These are phyloP conservation scores for Picochlorum sp. DNA, from an alignment of 139 green algal genomes.

Conservation along the genomic window DNA sequence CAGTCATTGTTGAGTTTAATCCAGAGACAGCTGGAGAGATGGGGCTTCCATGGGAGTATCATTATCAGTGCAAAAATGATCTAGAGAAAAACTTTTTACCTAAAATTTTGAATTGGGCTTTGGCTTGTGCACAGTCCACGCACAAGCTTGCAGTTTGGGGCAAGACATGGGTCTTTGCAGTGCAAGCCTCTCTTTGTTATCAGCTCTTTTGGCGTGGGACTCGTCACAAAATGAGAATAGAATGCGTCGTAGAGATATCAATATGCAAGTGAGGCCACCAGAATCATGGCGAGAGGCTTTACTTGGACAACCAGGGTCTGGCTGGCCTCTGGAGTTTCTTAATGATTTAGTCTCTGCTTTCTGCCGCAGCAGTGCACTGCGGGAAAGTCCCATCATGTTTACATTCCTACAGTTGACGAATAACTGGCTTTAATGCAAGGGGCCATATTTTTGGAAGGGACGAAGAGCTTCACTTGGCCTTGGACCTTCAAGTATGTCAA, in stretches of 20 bases:
- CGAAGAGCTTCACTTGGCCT: too few relatives aligned
- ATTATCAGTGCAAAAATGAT: constrained; percentile 55
- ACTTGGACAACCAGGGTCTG: neutral
- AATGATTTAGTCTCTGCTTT: too few relatives aligned
- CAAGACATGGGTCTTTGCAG: constrained; percentile 42
- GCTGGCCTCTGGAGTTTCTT: too few relatives aligned
- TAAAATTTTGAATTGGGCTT: constrained; percentile 50
- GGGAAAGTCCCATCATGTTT: too few relatives aligned
- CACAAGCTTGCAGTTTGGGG: constrained; percentile 16
- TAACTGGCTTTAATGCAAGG: too few relatives aligned
- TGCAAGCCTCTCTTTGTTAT: constrained; percentile 58
- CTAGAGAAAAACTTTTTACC: constrained; percentile 59
- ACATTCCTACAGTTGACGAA: too few relatives aligned
- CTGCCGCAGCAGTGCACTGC: too few relatives aligned
- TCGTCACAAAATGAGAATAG: neutral
- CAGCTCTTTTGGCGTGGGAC: constrained; percentile 61
- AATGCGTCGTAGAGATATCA: neutral
- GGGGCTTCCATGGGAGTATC: constrained; percentile 68
- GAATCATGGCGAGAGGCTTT: neutral
- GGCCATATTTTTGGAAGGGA: too few relatives aligned
- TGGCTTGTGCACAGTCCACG: constrained; percentile 24
- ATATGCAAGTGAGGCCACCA: neutral
- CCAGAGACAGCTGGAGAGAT: constrained; percentile 54
- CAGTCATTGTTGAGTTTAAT: constrained; percentile 69
- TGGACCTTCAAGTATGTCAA: too few relatives aligned